A percentile compares a stretch with the other conserved stretches of the same genome.
Conservation (phyloP, 2,329 filamentous ascomycete species). For the Penicillium sp. region DNA sequence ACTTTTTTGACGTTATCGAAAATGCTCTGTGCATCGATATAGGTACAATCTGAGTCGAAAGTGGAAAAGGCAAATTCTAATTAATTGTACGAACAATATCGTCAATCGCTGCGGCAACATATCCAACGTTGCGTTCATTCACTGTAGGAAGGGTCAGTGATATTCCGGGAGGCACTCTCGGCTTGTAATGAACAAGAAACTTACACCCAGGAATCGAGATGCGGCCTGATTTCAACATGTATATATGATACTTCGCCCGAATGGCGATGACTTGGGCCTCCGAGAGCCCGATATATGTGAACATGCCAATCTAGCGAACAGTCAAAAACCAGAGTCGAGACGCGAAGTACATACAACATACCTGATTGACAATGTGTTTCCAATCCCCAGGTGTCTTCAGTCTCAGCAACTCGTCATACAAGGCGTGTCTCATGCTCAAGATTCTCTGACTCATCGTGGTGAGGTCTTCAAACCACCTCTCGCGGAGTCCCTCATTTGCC, state of each 20-base stretch:
- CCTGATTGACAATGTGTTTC: background rate
- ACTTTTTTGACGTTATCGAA: too few species aligned
- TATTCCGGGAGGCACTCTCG: too few species aligned
- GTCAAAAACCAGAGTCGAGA: too few species aligned
- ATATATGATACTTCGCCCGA: background rate
- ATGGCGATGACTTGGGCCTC: background rate
- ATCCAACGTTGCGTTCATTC: background rate
- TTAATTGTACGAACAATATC: background rate
- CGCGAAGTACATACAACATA: background rate
- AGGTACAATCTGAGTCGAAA: background rate
- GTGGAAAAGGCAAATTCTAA: background rate
- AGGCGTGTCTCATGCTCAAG: background rate
- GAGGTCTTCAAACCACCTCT: background rate
- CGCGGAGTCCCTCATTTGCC: background rate
- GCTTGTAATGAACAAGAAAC: background rate
- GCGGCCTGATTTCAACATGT: background rate
- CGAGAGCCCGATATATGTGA: background rate
- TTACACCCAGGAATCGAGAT: background rate
- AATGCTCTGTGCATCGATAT: background rate
- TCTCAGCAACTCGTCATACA: background rate
- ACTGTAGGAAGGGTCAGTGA: background rate
- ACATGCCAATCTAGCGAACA: background rate
- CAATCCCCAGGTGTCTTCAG: background rate
- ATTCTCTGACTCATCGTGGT: background rate
- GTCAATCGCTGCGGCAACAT: background rate